Conservation (phyloP, 305 asterid species). For the Solanum hybrid region DNA sequence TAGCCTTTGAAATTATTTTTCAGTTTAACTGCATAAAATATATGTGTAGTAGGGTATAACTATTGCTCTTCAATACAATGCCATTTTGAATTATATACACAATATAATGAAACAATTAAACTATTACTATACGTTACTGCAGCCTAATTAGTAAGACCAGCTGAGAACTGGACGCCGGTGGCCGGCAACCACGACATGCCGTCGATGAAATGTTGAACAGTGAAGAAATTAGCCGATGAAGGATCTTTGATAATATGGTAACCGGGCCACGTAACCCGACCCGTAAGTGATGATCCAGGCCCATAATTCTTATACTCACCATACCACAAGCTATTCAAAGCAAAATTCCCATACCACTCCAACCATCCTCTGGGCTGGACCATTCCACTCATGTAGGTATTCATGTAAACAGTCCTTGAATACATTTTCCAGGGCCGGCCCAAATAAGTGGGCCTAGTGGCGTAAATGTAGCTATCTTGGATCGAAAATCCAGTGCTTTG, state of each 20-base stretch:
- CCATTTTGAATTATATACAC: neutral
- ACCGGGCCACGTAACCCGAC: conserved; percentile 68
- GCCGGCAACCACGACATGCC: conserved; percentile 85
- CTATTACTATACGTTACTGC: neutral
- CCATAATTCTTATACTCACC: conserved; percentile 91
- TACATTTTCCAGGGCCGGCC: conserved; percentile 83
- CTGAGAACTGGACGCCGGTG: conserved; percentile 56
- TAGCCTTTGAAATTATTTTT: neutral
- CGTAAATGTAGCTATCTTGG: conserved; percentile 56
- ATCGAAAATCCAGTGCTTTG: conserved; percentile 77
- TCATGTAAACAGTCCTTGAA: conserved; percentile 62
- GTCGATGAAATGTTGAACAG: conserved; percentile 57
- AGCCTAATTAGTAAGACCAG: conserved; percentile 40
- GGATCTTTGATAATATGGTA: conserved; percentile 52
- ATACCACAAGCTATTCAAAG: conserved; percentile 57
- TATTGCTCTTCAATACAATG: neutral
- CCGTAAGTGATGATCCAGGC: conserved; percentile 51
- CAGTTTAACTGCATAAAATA: neutral
- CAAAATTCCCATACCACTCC: conserved; percentile 78
- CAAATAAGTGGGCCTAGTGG: conserved; percentile 58
- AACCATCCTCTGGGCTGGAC: conserved; percentile 90
- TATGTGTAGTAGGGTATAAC: neutral
- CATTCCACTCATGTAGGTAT: conserved; percentile 62
- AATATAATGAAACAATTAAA: neutral
- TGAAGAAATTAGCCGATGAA: conserved; percentile 48